Evolutionary conservation across 768 basidiomycete species (phyloP), one percentile per base, ranked within the genome.

Genomic region (Chalciporus pseudorubinellus): DNA sequence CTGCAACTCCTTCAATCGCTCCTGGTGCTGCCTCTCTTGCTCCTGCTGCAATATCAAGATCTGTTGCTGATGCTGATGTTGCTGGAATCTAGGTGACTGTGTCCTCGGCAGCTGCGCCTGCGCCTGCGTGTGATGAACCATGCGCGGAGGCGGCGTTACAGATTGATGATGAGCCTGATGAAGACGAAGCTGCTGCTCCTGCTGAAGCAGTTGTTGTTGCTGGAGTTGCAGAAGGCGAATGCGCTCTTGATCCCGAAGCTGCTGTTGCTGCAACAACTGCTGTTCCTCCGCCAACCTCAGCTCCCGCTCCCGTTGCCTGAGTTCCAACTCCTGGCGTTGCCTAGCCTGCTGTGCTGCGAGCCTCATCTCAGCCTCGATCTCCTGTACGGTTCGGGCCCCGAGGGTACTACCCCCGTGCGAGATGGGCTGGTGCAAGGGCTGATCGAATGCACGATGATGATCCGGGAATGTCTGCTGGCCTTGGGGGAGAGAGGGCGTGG

Each of bases 361-460:
- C n/a, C 77, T 77, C 87, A 92, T 89, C 67, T 93, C 91, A 3
- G 83, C 80, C 61, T 93, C 91, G 52, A 93, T 85, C 57, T 93
- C 91, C 57, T 89, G 84, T 22, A 92, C 64, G 0, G 89, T 91
- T 18, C 83, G 82, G 10, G 77, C 74, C 31, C 76, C 75, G 6
- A 61, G 63, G 38, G 73, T 73, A 47, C 57, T 59, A 28, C 59
- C 22, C 41, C 65, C 71, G 52, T 69, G 74, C 14, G 72, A 64
- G 48, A 64, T 59, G 7, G 63, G 55, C 51, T 69, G 72, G 18
- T 74, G 77, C 40, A 46, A 28, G 3, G 54, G 77, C 45, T 54
- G 79, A 77, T 62, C 74, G 65, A 40, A 67, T 50, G 44, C 46
- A 53, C 42, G 71, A 62, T 57, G 70, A 53, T 53, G 73, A 65